Base-by-base conservation (phyloP, 1,284 basidiomycete genomes). In the Papiliotrema terrestris region DNA sequence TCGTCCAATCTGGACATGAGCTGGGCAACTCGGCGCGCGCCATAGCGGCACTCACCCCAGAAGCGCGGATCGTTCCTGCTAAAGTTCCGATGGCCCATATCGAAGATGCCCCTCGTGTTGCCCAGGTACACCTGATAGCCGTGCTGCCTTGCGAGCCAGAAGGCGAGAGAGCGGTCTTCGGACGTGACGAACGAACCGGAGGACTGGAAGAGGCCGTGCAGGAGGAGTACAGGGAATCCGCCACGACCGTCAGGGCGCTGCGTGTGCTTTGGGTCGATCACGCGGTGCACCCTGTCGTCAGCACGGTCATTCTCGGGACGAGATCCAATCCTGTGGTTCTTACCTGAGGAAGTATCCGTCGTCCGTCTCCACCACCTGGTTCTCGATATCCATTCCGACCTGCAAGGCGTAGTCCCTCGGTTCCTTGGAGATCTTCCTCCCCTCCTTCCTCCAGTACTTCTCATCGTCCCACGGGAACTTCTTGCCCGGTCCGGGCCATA, bases 121-220 rank as follows among this genome's bases (percentile, higher is more conserved):
- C 83, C 83, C 9, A 84, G 73, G 62, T 83, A 84, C n/a, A 84
- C 82, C 60, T 83, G 81, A 65, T 84, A 84, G 9, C 75, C 74
- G 67, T 79, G 81, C 45, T 83, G 77, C 53, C 79, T 78, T 6
- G 83, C 81, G 6, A 85, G 74, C 83, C 83, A 85, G 68, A 85
- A 84, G 1, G 83, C 83, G 14, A 85, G 69, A 29, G 79, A 81
- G 8, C 83, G 75, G 54, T 85, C 83, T 63, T 85, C 83, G 15
- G 80, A 82, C 0, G 83, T 85, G 57, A 85, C 79, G 65, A 85
- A 85, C 43, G 79, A 81, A 5, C 83, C 83, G n/a, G 80, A 80
- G 3, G 79, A 81, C 71, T 85, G 83, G 71, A 85, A 85, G 4
- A 84, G 74, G 36, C 83, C 83, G 73, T 85, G 83, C 59, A 83